phyloP scores from a whole-genome alignment of 805 yeast species.

The Henningerozyma blattae region DNA sequence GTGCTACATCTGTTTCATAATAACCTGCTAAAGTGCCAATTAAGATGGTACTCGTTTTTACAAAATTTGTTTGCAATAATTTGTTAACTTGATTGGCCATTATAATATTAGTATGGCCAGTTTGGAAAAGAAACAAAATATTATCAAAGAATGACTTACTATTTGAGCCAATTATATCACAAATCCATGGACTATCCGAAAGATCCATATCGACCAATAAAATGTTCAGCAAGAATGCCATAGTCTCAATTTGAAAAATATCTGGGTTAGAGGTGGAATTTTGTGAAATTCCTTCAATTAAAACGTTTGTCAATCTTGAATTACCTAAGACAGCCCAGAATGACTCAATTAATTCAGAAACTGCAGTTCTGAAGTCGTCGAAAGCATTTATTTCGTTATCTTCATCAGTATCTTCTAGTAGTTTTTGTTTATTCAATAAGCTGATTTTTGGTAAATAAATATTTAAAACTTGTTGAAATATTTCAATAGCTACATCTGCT shows the following conservation, averaged over 20 bases:
- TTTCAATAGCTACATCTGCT: constrained; percentile 22
- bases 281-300: constrained; percentile 14
- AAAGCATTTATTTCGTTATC: constrained; percentile 36
- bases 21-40: constrained; percentile 21
- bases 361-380: constrained; percentile 54
- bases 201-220: constrained; percentile 18
- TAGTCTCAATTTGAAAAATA: constrained; percentile 22
- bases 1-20: constrained; percentile 12
- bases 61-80: constrained; percentile 17
- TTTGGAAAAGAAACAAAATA: constrained; percentile 14
- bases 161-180: constrained; percentile 15
- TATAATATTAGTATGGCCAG: constrained; percentile 12
- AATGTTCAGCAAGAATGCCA: constrained; percentile 18
- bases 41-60: constrained; percentile 18
- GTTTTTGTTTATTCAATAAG: constrained; percentile 26
- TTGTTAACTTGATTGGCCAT: constrained; percentile 5
- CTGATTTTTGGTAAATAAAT: constrained; percentile 63
- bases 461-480: constrained; percentile 41
- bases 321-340: constrained; percentile 55
- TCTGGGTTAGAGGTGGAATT: constrained; percentile 6
- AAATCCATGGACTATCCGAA: constrained; percentile 20
- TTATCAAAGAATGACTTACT: constrained; percentile 12
- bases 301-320: constrained; percentile 20
- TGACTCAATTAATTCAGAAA: constrained; percentile 65
- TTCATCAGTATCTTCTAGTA: constrained; percentile 21